Conservation (phyloP, 2,329 filamentous ascomycete genomes). For the Colletotrichum sp. region DNA sequence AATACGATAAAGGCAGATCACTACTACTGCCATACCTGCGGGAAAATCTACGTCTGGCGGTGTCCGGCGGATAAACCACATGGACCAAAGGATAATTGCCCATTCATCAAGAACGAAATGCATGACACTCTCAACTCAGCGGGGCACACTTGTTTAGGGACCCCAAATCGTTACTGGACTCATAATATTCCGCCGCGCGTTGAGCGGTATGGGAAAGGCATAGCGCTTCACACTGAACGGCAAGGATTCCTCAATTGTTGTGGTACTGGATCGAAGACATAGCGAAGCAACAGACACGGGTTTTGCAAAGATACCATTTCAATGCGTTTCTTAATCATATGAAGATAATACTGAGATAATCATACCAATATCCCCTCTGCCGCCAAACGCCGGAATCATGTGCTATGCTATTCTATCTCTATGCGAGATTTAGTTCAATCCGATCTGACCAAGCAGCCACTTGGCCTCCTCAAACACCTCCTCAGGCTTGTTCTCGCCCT, state of each 20-base stretch:
- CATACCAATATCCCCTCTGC: neutral
- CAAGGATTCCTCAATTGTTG: neutral
- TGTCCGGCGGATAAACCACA: neutral
- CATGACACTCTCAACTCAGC: neutral
- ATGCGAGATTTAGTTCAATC: neutral
- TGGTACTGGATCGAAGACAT: neutral
- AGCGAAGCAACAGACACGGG: neutral
- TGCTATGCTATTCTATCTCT: neutral
- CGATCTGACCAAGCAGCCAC: constrained; percentile 21
- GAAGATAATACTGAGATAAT: neutral
- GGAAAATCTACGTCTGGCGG: neutral
- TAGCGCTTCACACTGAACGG: neutral
- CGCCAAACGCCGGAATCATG: neutral
- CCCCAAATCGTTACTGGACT: neutral
- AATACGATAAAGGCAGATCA: neutral
- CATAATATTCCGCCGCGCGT: neutral
- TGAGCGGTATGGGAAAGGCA: neutral
- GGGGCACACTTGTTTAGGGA: neutral
- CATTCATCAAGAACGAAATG: neutral
- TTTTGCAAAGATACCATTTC: neutral
- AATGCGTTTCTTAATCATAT: neutral
- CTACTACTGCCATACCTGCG: constrained; percentile 10
- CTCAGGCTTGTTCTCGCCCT: constrained; percentile 19
- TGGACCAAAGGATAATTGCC: neutral
- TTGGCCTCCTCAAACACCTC: constrained; percentile 23